Evolutionary conservation across 345 rosid species (phyloP).

Genomic region (Lepidium didymum): DNA sequence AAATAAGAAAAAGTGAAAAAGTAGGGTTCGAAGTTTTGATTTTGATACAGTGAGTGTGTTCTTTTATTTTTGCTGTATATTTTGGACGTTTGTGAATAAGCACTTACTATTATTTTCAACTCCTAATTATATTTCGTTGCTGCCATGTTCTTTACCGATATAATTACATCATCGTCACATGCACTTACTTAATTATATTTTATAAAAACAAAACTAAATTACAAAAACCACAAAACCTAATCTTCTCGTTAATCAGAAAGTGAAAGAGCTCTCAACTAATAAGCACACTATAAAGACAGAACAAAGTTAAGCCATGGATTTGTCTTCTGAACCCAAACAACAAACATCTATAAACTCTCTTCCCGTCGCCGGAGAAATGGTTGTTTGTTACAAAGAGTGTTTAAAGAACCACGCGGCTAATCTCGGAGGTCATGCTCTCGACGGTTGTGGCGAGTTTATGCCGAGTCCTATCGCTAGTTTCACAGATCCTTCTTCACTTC

Average conservation of each 20-base stretch:
- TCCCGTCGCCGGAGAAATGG: constrained; percentile 25
- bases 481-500: constrained; percentile 46
- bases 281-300: constrained; percentile 27
- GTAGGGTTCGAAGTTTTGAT: too few species aligned
- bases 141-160: constrained; percentile 36
- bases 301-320: constrained; percentile 19
- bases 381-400: constrained; percentile 71
- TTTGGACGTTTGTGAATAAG: constrained; percentile 28
- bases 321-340: constrained; percentile 19
- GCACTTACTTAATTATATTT: constrained; percentile 11
- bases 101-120: constrained; percentile 3
- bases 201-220: too few species aligned
- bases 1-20: constrained; percentile 20
- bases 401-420: constrained; percentile 71
- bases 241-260: constrained; percentile 19
- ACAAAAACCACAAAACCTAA: constrained; percentile 17
- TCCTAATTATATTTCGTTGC: constrained; percentile 26
- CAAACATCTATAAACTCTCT: background rate
- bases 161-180: constrained; percentile 35
- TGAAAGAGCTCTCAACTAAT: background rate
- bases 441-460: constrained; percentile 91
- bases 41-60: too few species aligned
- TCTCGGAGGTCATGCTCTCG: constrained; percentile 69
- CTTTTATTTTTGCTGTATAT: too few species aligned
- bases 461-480: constrained; percentile 30